These are phyloP conservation scores for Aciculoconidium aculeatum DNA, from an alignment of 805 yeast genomes.

Conservation along the genomic window DNA sequence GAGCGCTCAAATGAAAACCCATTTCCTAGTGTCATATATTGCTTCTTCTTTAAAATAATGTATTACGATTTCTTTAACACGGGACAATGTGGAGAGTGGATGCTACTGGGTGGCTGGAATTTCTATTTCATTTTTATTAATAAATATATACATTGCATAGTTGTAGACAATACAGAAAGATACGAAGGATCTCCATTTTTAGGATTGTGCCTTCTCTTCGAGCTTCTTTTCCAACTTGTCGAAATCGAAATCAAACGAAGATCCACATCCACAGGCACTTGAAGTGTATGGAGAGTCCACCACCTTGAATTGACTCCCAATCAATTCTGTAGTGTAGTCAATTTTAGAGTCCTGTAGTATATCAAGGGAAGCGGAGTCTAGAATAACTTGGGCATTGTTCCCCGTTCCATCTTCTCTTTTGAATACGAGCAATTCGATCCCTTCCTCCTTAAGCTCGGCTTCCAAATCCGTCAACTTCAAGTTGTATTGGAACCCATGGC, in stretches of 20 bases:
- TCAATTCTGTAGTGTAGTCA: slow-evolving; percentile 86
- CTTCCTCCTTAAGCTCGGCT: slow-evolving; percentile 28
- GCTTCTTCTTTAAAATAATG: too few relatives aligned
- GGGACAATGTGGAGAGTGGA: too few relatives aligned
- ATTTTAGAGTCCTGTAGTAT: slow-evolving; percentile 80
- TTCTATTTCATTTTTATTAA: not conserved
- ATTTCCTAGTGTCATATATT: not conserved
- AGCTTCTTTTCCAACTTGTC: slow-evolving; percentile 31
- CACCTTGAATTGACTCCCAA: slow-evolving; percentile 89
- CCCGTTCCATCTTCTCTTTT: slow-evolving; percentile 45
- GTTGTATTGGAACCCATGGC: slow-evolving; percentile 94
- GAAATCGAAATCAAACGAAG: slow-evolving; percentile 43
- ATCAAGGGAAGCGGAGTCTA: slow-evolving; percentile 76
- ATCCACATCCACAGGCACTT: slow-evolving; percentile 42
- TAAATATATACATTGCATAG: slow-evolving; percentile 1
- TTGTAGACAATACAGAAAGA: slow-evolving; percentile 1
- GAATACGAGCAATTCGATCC: slow-evolving; percentile 46
- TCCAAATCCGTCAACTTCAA: slow-evolving; percentile 50
- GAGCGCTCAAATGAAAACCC: not conserved
- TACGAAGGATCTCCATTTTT: too few relatives aligned
- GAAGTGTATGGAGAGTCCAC: slow-evolving; percentile 86
- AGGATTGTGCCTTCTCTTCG: slow-evolving; percentile 1
- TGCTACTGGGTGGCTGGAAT: not conserved
- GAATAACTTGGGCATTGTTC: slow-evolving; percentile 52
- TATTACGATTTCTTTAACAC: too few relatives aligned